Evolutionary conservation across 1,139 yeast species (phyloP), one percentile per base, ranked within the genome.

Genomic region (Protomyces pachydermus): DNA sequence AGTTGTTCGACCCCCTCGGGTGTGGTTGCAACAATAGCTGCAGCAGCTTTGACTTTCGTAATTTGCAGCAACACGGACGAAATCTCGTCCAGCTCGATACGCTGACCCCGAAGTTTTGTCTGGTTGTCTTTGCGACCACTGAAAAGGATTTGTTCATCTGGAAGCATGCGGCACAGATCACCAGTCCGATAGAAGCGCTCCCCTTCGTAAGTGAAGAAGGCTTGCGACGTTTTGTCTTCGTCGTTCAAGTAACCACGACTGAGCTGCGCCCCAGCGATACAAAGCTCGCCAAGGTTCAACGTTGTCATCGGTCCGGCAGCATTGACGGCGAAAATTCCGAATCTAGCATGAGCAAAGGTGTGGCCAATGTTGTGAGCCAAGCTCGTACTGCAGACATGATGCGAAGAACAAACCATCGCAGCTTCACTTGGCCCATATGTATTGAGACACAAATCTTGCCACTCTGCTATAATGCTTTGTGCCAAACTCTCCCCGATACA

Each of bases 191-290:
- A 70, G 4, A 68, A 53, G 35, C 52, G 20, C 8, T 16, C n/a
- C 12, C 45, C 57, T n/a, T 54, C 12, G 23, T 54, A n/a, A 3
- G 8, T 14, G 28, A 68, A 51, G 51, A 70, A 70, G 23, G 56
- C 57, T 18, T 60, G 56, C 1, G 54, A 52, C 1, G 73, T 71
- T 8, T 71, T 64, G 9, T 64, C 66, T 1, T 56, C 62, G 2
- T 67, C 67, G 14, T 68, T 65, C 25, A 65, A 58, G 56, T 72
- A 72, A 10, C 69, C 73, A 5, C 65, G 48, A 6, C 73, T 70
- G 1, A 72, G 68, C 55, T 72, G 74, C 16, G 65, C 65, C 2
- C 74, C 74, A 3, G 70, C 67, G n/a, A 72, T 68, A n/a, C 68
- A 70, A 4, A 72, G 65, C 54, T 72, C 72, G 2, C 74, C 74